phyloP scores from a whole-genome alignment of 352 stramenopile genomes.

The Pythium biforme region DNA sequence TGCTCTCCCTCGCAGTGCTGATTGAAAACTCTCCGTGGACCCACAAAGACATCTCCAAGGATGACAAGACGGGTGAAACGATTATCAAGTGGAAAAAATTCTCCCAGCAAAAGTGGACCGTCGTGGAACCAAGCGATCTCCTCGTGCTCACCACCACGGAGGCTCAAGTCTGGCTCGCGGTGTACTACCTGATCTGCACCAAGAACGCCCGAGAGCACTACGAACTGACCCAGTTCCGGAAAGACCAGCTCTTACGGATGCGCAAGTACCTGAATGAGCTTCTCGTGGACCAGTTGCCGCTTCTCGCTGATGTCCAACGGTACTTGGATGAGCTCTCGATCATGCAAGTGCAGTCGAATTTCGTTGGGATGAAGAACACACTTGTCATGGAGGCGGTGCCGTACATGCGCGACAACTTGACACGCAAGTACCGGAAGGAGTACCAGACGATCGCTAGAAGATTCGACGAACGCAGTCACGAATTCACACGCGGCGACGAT shows the following conservation, averaged over 20 bases:
- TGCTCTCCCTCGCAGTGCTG: constrained; percentile 90
- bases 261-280: constrained; percentile 95
- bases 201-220: constrained; percentile 93
- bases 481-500: constrained; percentile 56
- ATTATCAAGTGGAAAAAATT: constrained; percentile 91
- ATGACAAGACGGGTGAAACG: constrained; percentile 20
- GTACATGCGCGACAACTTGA: constrained; percentile 56
- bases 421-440: constrained; percentile 39
- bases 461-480: constrained; percentile 47
- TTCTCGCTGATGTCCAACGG: constrained; percentile 91
- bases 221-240: constrained; percentile 93
- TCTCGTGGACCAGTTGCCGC: constrained; percentile 93
- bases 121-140: constrained; percentile 85
- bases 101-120: constrained; percentile 89
- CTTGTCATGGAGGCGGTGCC: constrained; percentile 82
- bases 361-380: constrained; percentile 33
- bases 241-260: constrained; percentile 90
- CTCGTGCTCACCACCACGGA: constrained; percentile 92
- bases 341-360: constrained; percentile 61
- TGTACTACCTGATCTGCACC: constrained; percentile 94
- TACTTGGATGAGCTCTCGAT: constrained; percentile 96
- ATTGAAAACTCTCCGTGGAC: constrained; percentile 97
- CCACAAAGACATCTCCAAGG: constrained; percentile 48
- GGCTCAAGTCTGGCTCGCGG: constrained; percentile 92
- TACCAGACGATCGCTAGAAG: constrained; percentile 39